These are phyloP conservation scores for Thalassia testudinum DNA, from an alignment of 116 monocot species.

Conservation along the genomic window DNA sequence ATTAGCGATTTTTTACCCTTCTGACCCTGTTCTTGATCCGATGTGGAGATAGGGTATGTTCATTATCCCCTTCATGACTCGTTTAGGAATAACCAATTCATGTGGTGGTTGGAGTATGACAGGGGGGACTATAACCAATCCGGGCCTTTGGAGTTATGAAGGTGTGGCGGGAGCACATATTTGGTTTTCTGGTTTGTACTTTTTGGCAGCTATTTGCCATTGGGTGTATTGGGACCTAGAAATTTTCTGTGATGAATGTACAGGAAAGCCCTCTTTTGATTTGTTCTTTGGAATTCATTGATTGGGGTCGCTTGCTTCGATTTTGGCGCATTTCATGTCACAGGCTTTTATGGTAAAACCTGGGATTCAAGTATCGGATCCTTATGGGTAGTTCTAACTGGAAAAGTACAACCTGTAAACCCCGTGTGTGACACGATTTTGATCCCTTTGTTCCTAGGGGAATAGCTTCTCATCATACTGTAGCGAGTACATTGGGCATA, in stretches of 20 bases:
- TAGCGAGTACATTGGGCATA: neutral
- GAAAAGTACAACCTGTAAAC: neutral
- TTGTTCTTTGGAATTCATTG: neutral
- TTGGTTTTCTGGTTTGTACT: neutral
- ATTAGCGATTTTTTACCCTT: neutral
- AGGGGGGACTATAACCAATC: neutral
- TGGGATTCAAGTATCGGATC: neutral
- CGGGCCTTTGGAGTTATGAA: neutral
- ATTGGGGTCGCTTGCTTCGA: neutral
- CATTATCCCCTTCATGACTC: neutral
- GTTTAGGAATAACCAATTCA: no score
- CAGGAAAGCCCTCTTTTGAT: neutral
- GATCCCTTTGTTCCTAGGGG: neutral
- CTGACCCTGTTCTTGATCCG: neutral
- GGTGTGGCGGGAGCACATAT: neutral
- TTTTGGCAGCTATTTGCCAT: no score
- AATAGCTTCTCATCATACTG: no score
- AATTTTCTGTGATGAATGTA: no score
- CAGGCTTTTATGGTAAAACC: neutral
- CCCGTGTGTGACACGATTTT: neutral
- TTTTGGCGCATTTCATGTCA: no score
- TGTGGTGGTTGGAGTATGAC: neutral
- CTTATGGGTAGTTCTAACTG: no score
- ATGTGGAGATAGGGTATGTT: neutral
- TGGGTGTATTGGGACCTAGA: no score